phyloP scores from a whole-genome alignment of 768 basidiomycete genomes.

The Zangia roseola region DNA sequence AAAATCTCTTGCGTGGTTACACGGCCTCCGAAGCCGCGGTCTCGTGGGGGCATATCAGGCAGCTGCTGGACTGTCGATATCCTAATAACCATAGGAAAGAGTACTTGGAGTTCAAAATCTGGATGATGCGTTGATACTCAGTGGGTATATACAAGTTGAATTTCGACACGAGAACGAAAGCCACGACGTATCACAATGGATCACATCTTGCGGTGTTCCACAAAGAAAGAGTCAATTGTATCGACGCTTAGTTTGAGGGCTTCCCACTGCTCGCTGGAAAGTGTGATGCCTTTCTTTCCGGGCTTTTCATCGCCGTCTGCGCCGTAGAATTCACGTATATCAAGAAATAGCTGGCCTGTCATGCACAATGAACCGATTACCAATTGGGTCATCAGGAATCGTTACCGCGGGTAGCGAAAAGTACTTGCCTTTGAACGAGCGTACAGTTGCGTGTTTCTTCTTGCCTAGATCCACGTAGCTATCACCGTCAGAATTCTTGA shows the following conservation, averaged over 20 bases:
- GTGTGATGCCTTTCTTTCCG: conserved; percentile 78
- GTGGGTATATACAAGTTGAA: conserved; percentile 1
- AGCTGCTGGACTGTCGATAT: conserved; percentile 59
- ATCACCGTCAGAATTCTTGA: conserved; percentile 33
- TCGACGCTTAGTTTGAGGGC: conserved; percentile 42
- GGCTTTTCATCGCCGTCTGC: conserved; percentile 63
- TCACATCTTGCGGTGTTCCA: conserved; percentile 23
- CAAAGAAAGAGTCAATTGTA: conserved; percentile 55
- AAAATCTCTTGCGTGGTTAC: conserved; percentile 61
- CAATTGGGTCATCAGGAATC: conserved; percentile 31
- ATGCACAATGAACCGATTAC: conserved; percentile 32
- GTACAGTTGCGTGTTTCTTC: conserved; percentile 64
- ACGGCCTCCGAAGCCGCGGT: conserved; percentile 57
- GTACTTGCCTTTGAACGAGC: conserved; percentile 43
- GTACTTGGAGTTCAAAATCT: background rate
- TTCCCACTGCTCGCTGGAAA: conserved; percentile 68
- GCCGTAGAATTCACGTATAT: conserved; percentile 75
- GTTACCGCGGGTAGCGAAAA: background rate
- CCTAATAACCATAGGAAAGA: background rate
- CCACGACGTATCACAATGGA: too few species aligned
- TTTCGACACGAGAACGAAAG: too few species aligned
- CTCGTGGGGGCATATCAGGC: conserved; percentile 67
- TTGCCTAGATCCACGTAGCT: conserved; percentile 67
- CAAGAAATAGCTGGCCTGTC: conserved; percentile 52
- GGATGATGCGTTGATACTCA: conserved; percentile 1